Conservation (phyloP, 192 early-diverging fungal genomes). For the Coemansia sp. region DNA sequence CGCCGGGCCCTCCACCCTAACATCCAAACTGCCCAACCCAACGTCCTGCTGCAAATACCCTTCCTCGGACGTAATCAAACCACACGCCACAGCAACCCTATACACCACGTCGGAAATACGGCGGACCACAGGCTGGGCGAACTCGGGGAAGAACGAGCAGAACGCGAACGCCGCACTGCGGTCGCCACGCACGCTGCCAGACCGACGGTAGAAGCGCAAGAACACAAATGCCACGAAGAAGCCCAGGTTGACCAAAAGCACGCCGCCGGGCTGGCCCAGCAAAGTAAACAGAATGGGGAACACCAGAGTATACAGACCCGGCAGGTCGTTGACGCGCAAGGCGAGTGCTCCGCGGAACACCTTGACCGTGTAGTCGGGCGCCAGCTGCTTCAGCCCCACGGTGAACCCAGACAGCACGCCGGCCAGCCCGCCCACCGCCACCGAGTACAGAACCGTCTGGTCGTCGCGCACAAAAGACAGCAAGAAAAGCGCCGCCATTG, state of each 20-base stretch:
- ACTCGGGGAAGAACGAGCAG: constrained; percentile 85
- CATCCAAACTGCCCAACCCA: constrained; percentile 8
- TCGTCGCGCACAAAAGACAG: constrained; percentile 11
- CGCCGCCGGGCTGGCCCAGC: constrained; percentile 37
- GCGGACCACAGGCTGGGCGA: constrained; percentile 31
- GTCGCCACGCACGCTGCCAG: constrained; percentile 81
- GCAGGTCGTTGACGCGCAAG: constrained; percentile 58
- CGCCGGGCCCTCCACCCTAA: background rate
- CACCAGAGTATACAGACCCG: constrained; percentile 39
- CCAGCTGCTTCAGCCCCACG: constrained; percentile 84
- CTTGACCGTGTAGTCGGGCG: constrained; percentile 81
- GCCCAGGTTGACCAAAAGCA: constrained; percentile 72
- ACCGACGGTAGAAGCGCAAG: constrained; percentile 77
- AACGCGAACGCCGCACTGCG: constrained; percentile 89
- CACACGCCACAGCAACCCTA: constrained; percentile 21
- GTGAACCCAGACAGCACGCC: constrained; percentile 71
- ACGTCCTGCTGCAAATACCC: constrained; percentile 36
- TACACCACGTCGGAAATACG: constrained; percentile 22
- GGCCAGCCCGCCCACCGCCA: constrained; percentile 64
- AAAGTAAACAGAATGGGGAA: constrained; percentile 37
- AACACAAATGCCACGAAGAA: constrained; percentile 77
- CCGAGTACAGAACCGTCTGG: constrained; percentile 24
- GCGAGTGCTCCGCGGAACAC: constrained; percentile 61
- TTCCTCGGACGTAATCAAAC: constrained; percentile 35
- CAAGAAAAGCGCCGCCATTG: constrained; percentile 17